phyloP scores from a whole-genome alignment of 2,329 filamentous ascomycete genomes.

The Colletotrichum scovillei region DNA sequence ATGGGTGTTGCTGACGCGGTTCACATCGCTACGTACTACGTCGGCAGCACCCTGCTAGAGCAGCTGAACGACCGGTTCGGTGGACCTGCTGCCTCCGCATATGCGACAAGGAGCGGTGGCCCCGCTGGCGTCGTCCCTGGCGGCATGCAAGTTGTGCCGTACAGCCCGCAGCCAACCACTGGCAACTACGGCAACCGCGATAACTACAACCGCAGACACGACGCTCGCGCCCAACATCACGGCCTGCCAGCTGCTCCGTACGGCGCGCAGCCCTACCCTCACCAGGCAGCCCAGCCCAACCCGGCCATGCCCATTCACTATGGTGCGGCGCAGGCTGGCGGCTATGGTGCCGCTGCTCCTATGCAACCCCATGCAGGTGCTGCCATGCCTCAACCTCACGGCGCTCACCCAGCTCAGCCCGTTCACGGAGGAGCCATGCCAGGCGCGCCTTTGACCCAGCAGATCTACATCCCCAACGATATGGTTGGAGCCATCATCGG shows the following conservation, averaged over 20 bases:
- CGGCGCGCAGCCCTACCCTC: constrained; percentile 76
- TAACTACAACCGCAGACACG: constrained; percentile 80
- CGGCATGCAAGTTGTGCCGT: constrained; percentile 99
- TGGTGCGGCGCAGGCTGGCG: constrained; percentile 70
- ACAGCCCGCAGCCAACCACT: constrained; percentile 90
- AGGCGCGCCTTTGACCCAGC: constrained; percentile 90
- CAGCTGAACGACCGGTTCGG: constrained; percentile 97
- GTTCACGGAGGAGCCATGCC: constrained; percentile 74
- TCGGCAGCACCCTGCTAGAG: constrained; percentile 96
- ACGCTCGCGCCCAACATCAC: constrained; percentile 71
- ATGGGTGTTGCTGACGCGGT: constrained; percentile 98
- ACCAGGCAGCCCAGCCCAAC: constrained; percentile 70
- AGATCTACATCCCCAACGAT: constrained; percentile 99
- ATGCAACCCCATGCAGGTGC: constrained; percentile 79
- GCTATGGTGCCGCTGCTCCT: constrained; percentile 83
- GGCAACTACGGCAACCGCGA: constrained; percentile 94
- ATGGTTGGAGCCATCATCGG: constrained; percentile 99
- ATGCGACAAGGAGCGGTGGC: constrained; percentile 93
- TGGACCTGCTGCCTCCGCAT: constrained; percentile 95
- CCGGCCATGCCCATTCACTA: constrained; percentile 82
- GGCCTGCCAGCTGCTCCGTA: constrained; percentile 82
- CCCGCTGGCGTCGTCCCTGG: constrained; percentile 94
- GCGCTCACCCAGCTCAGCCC: constrained; percentile 72
- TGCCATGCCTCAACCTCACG: constrained; percentile 62
- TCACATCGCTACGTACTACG: constrained; percentile 98